Base-by-base conservation (phyloP, 202 grass and related monocot genomes). In the Alloteropsis angusta region DNA sequence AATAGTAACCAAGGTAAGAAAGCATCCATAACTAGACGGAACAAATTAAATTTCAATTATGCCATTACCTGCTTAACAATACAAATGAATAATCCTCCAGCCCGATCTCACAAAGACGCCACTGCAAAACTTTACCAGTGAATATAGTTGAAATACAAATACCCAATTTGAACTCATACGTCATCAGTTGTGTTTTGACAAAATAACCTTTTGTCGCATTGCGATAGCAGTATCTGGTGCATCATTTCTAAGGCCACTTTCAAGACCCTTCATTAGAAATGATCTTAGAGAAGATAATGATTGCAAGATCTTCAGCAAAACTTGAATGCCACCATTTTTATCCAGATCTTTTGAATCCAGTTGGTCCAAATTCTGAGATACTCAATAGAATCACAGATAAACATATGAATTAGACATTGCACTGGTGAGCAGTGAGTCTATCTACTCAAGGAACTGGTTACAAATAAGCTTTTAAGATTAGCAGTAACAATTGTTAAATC, bases 41-140 rank as follows among this genome's bases (percentile, higher is more conserved):
- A 21, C 18, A 68, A 72, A 39, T 41, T 60, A 63, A 65, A 43
- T 71, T 74, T 60, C 37, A 78, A 53, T 10, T 78, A 72, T 73
- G 8, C 0, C 21, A 78, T 66, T 88, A 97, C 91, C 91, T 85
- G 85, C 94, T 97, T 67, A 97, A 83, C 39, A 97, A 67, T 88
- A 97, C 91, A 79, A 97, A 97, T 3, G 94, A 97, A 84, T 92
- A 97, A 87, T 97, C 91, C 71, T 97, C 94, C 43, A 97, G 89
- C n/a, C 94, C 87, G 67, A 97, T 97, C 71, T 97, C 94, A 88
- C 89, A 92, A 35, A 97, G 85, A 69, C 94, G 94, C 94, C 94
- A 97, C 89, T 95, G 77, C 74, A 85, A 63, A 89, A 89, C 6
- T 75, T 83, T 67, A 78, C 36, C 12, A 76, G 23, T 86, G 44